Conservation (phyloP, 495 filamentous ascomycete species). For the Penicillium subrubescens region DNA sequence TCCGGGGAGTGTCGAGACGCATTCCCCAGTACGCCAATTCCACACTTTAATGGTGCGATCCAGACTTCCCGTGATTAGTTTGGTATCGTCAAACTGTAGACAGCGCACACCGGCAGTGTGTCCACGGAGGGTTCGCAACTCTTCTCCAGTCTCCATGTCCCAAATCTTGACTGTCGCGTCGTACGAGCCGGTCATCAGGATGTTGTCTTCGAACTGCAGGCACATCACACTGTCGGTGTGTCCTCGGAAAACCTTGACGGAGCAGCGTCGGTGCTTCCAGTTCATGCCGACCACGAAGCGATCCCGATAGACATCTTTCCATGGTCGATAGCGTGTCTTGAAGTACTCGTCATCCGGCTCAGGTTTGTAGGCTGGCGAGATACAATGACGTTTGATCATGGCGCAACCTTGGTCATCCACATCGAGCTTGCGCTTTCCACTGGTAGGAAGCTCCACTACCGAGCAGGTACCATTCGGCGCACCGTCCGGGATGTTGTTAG, state of each 20-base stretch:
- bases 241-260: slow-evolving; percentile 77
- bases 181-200: slow-evolving; percentile 92
- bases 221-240: slow-evolving; percentile 96
- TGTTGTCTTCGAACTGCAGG: slow-evolving; percentile 91
- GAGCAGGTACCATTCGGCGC: slow-evolving; percentile 24
- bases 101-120: slow-evolving; percentile 82
- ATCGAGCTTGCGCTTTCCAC: slow-evolving; percentile 45
- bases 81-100: slow-evolving; percentile 90
- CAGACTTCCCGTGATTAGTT: slow-evolving; percentile 81
- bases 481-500: slow-evolving; percentile 22
- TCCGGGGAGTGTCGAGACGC: slow-evolving; percentile 74
- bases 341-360: slow-evolving; percentile 46
- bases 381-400: slow-evolving; percentile 41
- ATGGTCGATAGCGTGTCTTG: slow-evolving; percentile 63
- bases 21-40: slow-evolving; percentile 95
- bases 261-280: slow-evolving; percentile 92
- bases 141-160: slow-evolving; percentile 86
- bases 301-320: slow-evolving; percentile 92
- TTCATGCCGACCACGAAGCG: slow-evolving; percentile 89
- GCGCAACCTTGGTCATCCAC: slow-evolving; percentile 31
- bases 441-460: slow-evolving; percentile 19
- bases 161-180: slow-evolving; percentile 94
- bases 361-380: slow-evolving; percentile 32
- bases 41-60: slow-evolving; percentile 85
- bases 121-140: slow-evolving; percentile 77